Base-by-base conservation (phyloP, 2,329 filamentous ascomycete genomes). In the Tolypocladium pustulatum region DNA sequence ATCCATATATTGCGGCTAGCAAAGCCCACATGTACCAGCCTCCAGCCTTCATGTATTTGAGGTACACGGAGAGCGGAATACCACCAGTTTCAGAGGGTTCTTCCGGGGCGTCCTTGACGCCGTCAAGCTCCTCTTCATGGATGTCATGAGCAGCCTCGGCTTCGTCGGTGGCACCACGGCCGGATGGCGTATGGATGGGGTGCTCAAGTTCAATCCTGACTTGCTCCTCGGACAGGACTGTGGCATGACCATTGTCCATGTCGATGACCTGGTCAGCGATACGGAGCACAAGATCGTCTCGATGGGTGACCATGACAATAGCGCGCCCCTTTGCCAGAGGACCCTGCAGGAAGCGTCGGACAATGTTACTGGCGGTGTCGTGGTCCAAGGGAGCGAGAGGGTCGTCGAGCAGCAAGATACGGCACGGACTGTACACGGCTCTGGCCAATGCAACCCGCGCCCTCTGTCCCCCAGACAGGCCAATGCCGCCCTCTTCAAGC, bases 31-130 rank as follows among this genome's bases (percentile, higher is more conserved):
- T 90, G 58, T 77, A 78, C 52, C 92, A 76, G 15, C 84, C 87
- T 2, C 91, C 91, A 6, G 91, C 90, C 70, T 85, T 88, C 73
- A 96, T 85, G 64, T 96, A 96, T 62, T 86, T 84, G 85, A 89
- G 91, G 68, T 96, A 96, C 0, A 96, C 86, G 8, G 80, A 80
- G 13, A 84, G 75, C 65, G 91, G 83, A 1, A 96, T 89, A 1
- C 88, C 85, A 22, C 91, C 91, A 60, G 89, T 71, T 38, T 72
- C 70, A 0, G 66, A 63, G 0, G 68, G 63, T 30, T 73, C 71
- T 43, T 75, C 73, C 0, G 72, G 72, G 0, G 66, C 64, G 0
- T 71, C 67, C 3, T 65, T 68, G 15, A 65, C 34, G 2, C 43
- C 59, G 0, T 58, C 30, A 1, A 59, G 41, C 0, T 66, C 65